Evolutionary conservation across 1,284 basidiomycete species (phyloP).

Genomic region (Pterulicium gracile): DNA sequence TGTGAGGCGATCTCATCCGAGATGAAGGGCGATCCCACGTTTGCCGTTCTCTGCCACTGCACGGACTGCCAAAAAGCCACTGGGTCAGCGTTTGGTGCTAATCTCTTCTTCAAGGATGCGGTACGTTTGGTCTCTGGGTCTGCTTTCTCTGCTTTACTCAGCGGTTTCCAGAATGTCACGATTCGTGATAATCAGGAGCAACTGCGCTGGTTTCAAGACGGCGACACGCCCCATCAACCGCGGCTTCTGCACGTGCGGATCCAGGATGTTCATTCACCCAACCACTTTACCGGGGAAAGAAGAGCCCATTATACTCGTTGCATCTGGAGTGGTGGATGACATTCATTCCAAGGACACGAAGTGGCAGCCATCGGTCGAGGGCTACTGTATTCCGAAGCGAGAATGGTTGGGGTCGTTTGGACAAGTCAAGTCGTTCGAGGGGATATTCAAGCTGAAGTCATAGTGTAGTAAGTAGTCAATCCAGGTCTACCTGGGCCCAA

Average conservation of each 20-base stretch:
- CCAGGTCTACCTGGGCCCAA: too few relatives aligned
- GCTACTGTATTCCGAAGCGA: neutral
- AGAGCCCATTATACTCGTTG: neutral
- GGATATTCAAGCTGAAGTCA: too few relatives aligned
- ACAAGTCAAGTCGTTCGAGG: neutral
- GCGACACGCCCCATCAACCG: slow-evolving; percentile 20
- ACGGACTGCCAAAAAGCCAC: neutral
- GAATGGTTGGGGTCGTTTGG: neutral
- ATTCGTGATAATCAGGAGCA: too few relatives aligned
- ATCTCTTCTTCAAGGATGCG: too few relatives aligned
- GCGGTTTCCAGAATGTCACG: too few relatives aligned
- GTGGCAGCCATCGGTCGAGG: neutral
- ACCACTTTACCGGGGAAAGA: neutral
- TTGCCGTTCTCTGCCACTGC: neutral
- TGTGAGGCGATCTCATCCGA: neutral
- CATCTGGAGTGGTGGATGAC: neutral
- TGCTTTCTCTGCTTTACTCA: too few relatives aligned
- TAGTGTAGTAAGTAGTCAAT: too few relatives aligned
- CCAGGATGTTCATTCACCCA: slow-evolving; percentile 19
- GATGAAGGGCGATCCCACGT: neutral
- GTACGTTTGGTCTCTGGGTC: too few relatives aligned
- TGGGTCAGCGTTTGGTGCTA: neutral
- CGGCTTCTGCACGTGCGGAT: slow-evolving; percentile 25
- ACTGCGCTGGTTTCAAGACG: too few relatives aligned
- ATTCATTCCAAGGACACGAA: neutral